Evolutionary conservation across 768 basidiomycete genomes (phyloP).

Genomic region (Antrodiella citrinella): DNA sequence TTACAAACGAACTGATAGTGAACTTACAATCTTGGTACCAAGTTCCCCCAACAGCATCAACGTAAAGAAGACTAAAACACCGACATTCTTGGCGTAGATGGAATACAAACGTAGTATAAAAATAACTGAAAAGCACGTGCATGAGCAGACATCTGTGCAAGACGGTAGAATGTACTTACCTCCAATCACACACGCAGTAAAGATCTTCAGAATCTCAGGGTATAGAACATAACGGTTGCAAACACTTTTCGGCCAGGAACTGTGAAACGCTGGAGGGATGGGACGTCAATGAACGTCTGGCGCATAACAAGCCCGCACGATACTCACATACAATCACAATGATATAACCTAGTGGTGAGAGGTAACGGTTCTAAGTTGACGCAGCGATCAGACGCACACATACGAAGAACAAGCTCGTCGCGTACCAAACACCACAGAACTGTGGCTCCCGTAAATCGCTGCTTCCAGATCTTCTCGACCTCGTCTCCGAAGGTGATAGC

Average conservation of each 20-base stretch:
- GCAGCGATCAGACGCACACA: not conserved
- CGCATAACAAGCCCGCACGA: not conserved
- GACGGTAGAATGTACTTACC: slow-evolving; percentile 9
- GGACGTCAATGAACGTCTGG: not conserved
- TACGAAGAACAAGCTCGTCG: not conserved
- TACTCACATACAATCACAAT: slow-evolving; percentile 20
- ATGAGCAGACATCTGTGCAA: too few relatives aligned
- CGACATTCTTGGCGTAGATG: slow-evolving; percentile 15
- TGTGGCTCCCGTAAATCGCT: slow-evolving; percentile 11
- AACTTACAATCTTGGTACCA: slow-evolving; percentile 17
- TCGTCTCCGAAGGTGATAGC: slow-evolving; percentile 9
- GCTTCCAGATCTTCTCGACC: slow-evolving; percentile 14
- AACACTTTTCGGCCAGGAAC: slow-evolving; percentile 13
- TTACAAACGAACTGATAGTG: not conserved
- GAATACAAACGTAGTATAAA: slow-evolving; percentile 20
- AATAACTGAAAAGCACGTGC: slow-evolving; percentile 10
- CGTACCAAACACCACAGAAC: slow-evolving; percentile 10
- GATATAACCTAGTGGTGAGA: slow-evolving; percentile 19
- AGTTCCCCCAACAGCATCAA: slow-evolving; percentile 13
- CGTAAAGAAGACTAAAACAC: slow-evolving; percentile 12
- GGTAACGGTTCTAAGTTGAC: slow-evolving; percentile 17
- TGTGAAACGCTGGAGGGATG: slow-evolving; percentile 12
- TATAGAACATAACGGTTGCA: slow-evolving; percentile 16
- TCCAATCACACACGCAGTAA: slow-evolving; percentile 15
- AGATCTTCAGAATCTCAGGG: slow-evolving; percentile 19